Evolutionary conservation across 148 eudicot species (phyloP), one percentile per base, ranked within the genome.

Genomic region (Rhododendron vialii): DNA sequence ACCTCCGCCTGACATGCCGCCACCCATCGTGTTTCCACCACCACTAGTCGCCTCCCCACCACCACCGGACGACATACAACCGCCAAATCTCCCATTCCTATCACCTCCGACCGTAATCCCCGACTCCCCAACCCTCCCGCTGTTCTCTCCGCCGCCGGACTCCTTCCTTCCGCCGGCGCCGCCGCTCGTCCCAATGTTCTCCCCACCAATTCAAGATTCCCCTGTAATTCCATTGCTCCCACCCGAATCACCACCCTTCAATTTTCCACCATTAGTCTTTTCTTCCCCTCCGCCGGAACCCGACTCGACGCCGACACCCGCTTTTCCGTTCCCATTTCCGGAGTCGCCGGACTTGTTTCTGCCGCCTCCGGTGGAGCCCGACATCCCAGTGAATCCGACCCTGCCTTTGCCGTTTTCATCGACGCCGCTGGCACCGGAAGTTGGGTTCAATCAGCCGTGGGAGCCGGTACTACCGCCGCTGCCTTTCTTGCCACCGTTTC

Each of bases 321-420:
- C 24, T 30, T n/a, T 80, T 80, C 13, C 38, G 43, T 28, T 81
- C 61, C 89, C 89, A 35, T 13, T 88, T 38, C 90, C 90, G 8
- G 53, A 38, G 59, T 12, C 86, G 13, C 89, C 87, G 83, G 83
- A 80, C 73, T 24, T 86, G 50, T 48, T 83, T 30, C 57, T 83
- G 55, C 84, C 89, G 48, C 88, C 91, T 24, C 91, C 91, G 24
- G 61, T 77, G 80, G 26, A 47, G 2, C 89, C 89, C 0, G 57
- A 86, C 2, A n/a, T 74, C 5, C 88, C 59, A 7, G 61, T 20
- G 18, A 74, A 22, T 53, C 85, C 87, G 0, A 15, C n/a, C 5
- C 41, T 73, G 36, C 90, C 87, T 24, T 20, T 85, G 8, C 89
- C 88, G 30, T 87, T 80, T 80, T 80, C 47, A 2, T 77, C 84